Base-by-base conservation (phyloP, 1,284 basidiomycete genomes). In the Ganoderma leucocontextum region DNA sequence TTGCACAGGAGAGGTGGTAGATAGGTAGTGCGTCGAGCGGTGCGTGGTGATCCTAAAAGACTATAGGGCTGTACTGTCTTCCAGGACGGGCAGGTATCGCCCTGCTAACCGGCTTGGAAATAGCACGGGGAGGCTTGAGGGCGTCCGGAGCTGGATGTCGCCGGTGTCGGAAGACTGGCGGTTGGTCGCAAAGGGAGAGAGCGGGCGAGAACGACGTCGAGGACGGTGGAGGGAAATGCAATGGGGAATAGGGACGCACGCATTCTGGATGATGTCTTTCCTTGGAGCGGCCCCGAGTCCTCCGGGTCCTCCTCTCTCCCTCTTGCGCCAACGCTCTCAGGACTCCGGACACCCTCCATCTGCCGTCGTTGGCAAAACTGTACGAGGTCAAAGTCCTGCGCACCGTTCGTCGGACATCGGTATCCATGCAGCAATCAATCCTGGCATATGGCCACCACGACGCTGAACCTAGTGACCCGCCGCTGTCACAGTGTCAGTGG, bases 1-100 rank as follows among this genome's bases (percentile, higher is more conserved):
- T 19, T 35, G 35, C 7, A 33, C 33, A 33, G 15, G 39, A 41
- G 35, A 39, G 12, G 13, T 60, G 38, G 22, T n/a, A 25, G n/a
- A 41, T 33, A 35, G n/a, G 35, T 58, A 19, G 22, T 36, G 58
- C 58, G 58, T 60, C 13, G 58, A 38, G 55, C 19, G 35, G 35
- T 17, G 17, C 19, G 35, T 8, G 35, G n/a, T 58, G 55, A 35
- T 35, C 29, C 33, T 38, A 38, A 19, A 25, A 22, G 29, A 42
- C 17, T 29, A 59, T 29, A 59, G 52, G 64, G 64, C 64, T 60
- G 64, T 65, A 66, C 60, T 25, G 19, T 41, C n/a, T 42, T 38
- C 60, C n/a, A 29, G 59, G 38, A 49, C 38, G 60, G 60, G 19
- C 42, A 61, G 38, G 36, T 39, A 60, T 44, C 44, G 42, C 55